Base-by-base conservation (phyloP, 2,329 filamentous ascomycete genomes). In the Alternaria angustiovoidea region DNA sequence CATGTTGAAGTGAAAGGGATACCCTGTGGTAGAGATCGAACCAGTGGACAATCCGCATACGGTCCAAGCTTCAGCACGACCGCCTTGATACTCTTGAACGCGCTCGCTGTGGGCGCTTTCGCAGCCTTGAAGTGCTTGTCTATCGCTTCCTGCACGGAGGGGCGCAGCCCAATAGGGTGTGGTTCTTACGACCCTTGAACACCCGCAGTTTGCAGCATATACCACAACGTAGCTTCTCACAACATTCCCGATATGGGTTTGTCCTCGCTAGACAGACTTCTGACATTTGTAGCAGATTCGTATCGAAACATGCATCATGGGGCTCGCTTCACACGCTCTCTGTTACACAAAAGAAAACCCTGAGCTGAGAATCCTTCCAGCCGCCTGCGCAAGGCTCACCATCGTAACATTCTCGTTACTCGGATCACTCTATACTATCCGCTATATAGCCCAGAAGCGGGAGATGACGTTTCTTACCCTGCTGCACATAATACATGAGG, bases 401-500 rank as follows among this genome's bases (percentile, higher is more conserved):
- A 42, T 9, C 22, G n/a, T 46, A n/a, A 20, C 39, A 22, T 32
- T 24, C 16, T 30, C 9, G n/a, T 39, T 49, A 44, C 51, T 46
- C 24, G 43, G n/a, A 26, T 34, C 28, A 43, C 46, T 48, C 52
- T 34, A 22, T 49, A 55, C 54, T 24, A 38, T 20, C 46, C 5
- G 36, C 30, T 26, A 22, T 41, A 46, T 54, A 16, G 20, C n/a
- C 57, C 32, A 18, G 44, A 32, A 44, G 32, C 57, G 38, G 51
- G 44, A 55, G 34, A 54, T 55, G 57, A 51, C 51, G 51, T 59
- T 51, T 36, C 44, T 52, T 39, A 39, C 57, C 51, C 57, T 55
- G 51, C 26, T 11, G 26, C 54, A 38, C 44, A 55, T 30, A 46
- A 51, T 51, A 51, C 49, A 44, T 41, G 48, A 48, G 18, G 24